Evolutionary conservation across 2,329 filamentous ascomycete genomes (phyloP), one percentile per base, ranked within the genome.

Genomic region (Ceratocystiopsis minuta): DNA sequence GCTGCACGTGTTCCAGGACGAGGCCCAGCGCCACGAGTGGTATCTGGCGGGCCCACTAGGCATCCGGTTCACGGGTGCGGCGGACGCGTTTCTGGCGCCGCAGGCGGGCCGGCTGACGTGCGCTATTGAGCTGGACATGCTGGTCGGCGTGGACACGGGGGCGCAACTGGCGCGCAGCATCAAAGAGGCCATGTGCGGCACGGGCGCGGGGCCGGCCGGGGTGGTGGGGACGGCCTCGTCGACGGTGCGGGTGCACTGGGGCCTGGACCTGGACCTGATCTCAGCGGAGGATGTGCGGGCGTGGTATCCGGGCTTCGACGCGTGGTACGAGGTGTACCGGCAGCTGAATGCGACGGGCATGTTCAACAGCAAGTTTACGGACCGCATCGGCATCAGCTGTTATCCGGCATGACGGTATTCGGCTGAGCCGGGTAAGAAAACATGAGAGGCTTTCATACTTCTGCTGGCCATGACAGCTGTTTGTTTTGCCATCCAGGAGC

Each of bases 291-390:
- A 54, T 32, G 46, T 51, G 4, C 45, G 48, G 2, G 41, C 43
- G 16, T 54, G 50, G 52, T 54, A 53, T 40, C 45, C 48, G 0
- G 43, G 48, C 13, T 45, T 53, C 34, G 45, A 43, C 3, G 40
- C 39, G 15, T 54, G 50, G 51, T 33, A 50, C n/a, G 38, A 20
- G 3, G 48, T 54, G 13, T 51, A 49, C 37, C 34, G 41, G 17
- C 33, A 46, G 34, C 41, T 52, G 15, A 53, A 54, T 37, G 39
- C 42, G n/a, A 48, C 46, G 10, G 52, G 51, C 16, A 54, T 54
- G 51, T 54, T 54, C 44, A 50, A 53, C 44, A 54, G 52, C 43
- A 47, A 42, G 24, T 54, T 53, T 15, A 53, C 52, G 0, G 45
- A 52, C 2, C 44, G 52, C n/a, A 39, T 53, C 9, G 46, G 48